phyloP scores from a whole-genome alignment of 192 early-diverging fungal species.

The Chytriomyces hyalinus region DNA sequence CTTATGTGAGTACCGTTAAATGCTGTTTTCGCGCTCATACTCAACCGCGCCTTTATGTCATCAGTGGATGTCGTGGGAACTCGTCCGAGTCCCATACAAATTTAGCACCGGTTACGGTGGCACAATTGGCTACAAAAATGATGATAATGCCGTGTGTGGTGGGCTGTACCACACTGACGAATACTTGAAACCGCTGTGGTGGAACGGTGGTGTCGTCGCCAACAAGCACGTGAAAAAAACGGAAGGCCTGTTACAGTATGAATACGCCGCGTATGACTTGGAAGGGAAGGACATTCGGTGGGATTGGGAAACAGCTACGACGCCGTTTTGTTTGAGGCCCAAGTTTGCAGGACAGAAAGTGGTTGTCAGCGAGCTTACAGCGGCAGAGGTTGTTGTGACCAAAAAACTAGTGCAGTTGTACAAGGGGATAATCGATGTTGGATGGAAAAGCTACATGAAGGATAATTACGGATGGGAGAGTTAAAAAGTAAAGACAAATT shows the following conservation, averaged over 20 bases:
- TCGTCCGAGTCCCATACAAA: slow-evolving; percentile 61
- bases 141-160: slow-evolving; percentile 32
- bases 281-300: not conserved
- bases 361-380: not conserved
- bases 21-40: not conserved
- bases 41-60: not conserved
- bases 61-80: slow-evolving; percentile 61
- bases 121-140: slow-evolving; percentile 53
- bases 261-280: slow-evolving; percentile 15
- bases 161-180: slow-evolving; percentile 42
- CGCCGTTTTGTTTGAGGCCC: slow-evolving; percentile 43
- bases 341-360: slow-evolving; percentile 9
- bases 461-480: not conserved
- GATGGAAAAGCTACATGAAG: slow-evolving; percentile 16
- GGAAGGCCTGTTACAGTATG: slow-evolving; percentile 7
- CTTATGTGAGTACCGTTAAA: not conserved
- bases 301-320: slow-evolving; percentile 28
- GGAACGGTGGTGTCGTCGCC: slow-evolving; percentile 48
- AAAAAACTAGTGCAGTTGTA: slow-evolving; percentile 19
- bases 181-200: slow-evolving; percentile 39
- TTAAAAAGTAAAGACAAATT: too few relatives aligned
- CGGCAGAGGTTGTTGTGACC: not conserved
- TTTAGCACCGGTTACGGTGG: slow-evolving; percentile 60
- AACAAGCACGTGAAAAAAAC: slow-evolving; percentile 32
- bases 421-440: slow-evolving; percentile 14